Conservation (phyloP, 2,329 filamentous ascomycete genomes). For the Fonsecaea monophora region DNA sequence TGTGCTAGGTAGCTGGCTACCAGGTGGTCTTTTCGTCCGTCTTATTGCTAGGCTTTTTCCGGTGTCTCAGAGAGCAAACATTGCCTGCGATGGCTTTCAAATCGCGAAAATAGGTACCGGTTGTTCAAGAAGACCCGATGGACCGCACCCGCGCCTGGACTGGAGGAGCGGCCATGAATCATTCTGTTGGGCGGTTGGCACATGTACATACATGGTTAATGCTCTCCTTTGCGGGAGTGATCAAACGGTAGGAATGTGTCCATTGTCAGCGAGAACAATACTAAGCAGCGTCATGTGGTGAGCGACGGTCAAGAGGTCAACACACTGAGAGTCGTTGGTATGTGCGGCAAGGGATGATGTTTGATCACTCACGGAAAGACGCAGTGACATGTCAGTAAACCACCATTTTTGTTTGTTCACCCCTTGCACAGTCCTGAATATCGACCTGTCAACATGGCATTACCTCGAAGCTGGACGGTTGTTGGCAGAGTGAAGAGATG, state of each 20-base stretch:
- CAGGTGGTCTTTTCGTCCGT: not conserved
- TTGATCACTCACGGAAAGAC: not conserved
- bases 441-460: not conserved
- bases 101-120: not conserved
- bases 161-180: not conserved
- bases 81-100: not conserved
- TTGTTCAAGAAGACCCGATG: not conserved
- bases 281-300: constrained; percentile 5
- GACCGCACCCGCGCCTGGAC: not conserved
- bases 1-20: not conserved
- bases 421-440: not conserved
- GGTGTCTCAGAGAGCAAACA: not conserved
- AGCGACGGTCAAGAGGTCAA: not conserved
- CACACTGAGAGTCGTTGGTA: not conserved
- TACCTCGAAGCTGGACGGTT: too few species aligned
- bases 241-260: not conserved
- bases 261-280: constrained; percentile 1
- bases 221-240: not conserved
- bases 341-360: not conserved
- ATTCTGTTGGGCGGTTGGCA: not conserved
- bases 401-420: not conserved
- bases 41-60: not conserved
- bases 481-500: not conserved
- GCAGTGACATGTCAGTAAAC: not conserved
- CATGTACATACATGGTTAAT: not conserved